These are phyloP conservation scores for Amylocystis lapponica DNA, from an alignment of 768 basidiomycete genomes.

Conservation along the genomic window DNA sequence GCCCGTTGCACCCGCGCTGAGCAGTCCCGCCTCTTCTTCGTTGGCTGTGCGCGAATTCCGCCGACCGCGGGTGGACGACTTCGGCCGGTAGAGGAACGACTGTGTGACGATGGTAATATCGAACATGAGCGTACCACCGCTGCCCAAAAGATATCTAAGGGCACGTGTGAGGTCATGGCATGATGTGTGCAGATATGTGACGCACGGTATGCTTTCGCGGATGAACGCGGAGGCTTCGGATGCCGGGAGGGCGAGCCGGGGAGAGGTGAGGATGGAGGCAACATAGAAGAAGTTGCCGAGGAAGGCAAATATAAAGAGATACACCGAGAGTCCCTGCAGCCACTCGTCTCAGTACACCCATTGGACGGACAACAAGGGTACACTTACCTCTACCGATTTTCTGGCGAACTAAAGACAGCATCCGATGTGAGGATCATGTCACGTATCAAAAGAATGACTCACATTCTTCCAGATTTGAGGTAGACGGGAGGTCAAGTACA, in stretches of 20 bases:
- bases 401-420: conserved; percentile 60
- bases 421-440: too few relatives aligned
- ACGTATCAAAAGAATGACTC: conserved; percentile 30
- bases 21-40: conserved; percentile 27
- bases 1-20: conserved; percentile 17
- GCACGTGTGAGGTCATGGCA: not conserved
- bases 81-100: conserved; percentile 64
- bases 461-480: conserved; percentile 99
- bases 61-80: conserved; percentile 16
- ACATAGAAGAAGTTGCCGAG: conserved; percentile 93
- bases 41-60: conserved; percentile 11
- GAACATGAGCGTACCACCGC: conserved; percentile 88
- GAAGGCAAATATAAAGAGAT: conserved; percentile 91
- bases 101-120: conserved; percentile 90
- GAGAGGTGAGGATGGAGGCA: conserved; percentile 78
- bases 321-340: conserved; percentile 82
- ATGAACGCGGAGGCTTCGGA: conserved; percentile 62
- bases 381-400: conserved; percentile 80
- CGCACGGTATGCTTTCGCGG: conserved; percentile 81
- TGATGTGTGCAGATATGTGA: conserved; percentile 9
- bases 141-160: conserved; percentile 61
- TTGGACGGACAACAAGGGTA: not conserved
- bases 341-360: not conserved
- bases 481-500: conserved; percentile 89
- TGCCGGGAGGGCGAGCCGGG: conserved; percentile 50